Percentiles rank a stretch among this genome's conserved stretches.
Conservation (phyloP, 2,329 filamentous ascomycete genomes). For the Cordyceps militaris region DNA sequence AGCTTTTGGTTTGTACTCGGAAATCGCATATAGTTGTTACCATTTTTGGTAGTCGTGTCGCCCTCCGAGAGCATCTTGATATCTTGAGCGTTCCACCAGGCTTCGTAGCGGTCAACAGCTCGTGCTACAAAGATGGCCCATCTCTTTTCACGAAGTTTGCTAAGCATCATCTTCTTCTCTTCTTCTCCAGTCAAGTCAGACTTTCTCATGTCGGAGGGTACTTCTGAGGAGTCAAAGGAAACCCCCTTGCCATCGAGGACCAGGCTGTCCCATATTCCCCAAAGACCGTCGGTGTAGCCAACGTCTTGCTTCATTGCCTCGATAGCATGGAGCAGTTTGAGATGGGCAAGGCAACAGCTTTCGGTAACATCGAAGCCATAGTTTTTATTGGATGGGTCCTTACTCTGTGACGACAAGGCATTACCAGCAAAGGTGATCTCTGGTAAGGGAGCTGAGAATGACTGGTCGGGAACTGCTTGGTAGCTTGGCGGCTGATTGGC, state of each 20-base stretch:
- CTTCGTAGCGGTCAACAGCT: conserved; percentile 60
- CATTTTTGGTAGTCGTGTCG: conserved; percentile 26
- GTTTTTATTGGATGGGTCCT: neutral
- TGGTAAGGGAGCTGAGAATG: neutral
- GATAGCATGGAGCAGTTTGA: conserved; percentile 65
- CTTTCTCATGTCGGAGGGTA: neutral
- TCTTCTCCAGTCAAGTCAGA: conserved; percentile 25
- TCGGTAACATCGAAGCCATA: conserved; percentile 2
- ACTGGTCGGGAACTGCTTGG: neutral
- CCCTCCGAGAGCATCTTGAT: conserved; percentile 25
- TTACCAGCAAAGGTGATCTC: neutral
- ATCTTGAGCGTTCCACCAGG: conserved; percentile 51
- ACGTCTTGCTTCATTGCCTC: conserved; percentile 60
- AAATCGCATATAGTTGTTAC: conserved; percentile 28
- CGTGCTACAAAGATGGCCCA: conserved; percentile 65
- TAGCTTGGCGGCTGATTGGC: neutral
- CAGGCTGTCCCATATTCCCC: conserved; percentile 48
- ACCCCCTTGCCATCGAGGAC: conserved; percentile 23
- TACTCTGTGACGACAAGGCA: neutral
- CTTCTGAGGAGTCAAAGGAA: neutral
- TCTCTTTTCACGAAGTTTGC: conserved; percentile 60
- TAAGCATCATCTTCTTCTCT: conserved; percentile 28
- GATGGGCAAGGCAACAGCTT: conserved; percentile 55
- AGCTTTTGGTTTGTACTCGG: conserved; percentile 21
- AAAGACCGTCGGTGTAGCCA: conserved; percentile 60